Evolutionary conservation across 1,284 basidiomycete species (phyloP).

Genomic region (Microbotryum lychnidis-dioicae): DNA sequence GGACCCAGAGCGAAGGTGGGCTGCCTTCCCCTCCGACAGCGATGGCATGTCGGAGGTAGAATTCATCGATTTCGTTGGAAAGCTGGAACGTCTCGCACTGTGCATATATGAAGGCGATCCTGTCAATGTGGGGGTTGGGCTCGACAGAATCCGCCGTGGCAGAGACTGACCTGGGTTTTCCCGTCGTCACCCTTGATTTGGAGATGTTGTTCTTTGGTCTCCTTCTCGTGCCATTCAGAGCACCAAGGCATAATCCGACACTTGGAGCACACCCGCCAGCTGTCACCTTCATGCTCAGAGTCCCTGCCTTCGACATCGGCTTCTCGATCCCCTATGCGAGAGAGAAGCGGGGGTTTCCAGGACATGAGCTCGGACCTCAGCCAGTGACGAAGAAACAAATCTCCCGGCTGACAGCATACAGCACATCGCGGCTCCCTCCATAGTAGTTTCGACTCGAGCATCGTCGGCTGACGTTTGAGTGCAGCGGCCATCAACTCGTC

Average conservation of each 20-base stretch:
- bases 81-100: constrained; percentile 16
- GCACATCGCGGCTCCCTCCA: constrained; percentile 11
- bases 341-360: too few relatives aligned
- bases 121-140: too few relatives aligned
- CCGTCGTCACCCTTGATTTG: constrained; percentile 3
- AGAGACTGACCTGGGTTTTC: constrained; percentile 6
- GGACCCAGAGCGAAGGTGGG: constrained; percentile 9
- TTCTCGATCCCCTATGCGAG: constrained; percentile 3
- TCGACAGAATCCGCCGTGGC: not conserved
- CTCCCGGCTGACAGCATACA: constrained; percentile 3
- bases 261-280: constrained; percentile 8
- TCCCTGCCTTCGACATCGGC: constrained; percentile 3
- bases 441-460: constrained; percentile 6
- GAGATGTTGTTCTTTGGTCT: not conserved
- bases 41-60: constrained; percentile 5
- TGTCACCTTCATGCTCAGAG: not conserved
- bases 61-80: constrained; percentile 13
- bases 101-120: not conserved
- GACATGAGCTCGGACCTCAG: too few relatives aligned
- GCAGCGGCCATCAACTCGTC: constrained; percentile 15
- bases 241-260: constrained; percentile 11
- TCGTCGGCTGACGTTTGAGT: constrained; percentile 4
- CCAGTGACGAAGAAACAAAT: too few relatives aligned
- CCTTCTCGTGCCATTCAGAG: constrained; percentile 1
- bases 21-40: too few relatives aligned